phyloP scores from a whole-genome alignment of 129 eudicot genomes.

The carrot (Daucus carota) region DNA sequence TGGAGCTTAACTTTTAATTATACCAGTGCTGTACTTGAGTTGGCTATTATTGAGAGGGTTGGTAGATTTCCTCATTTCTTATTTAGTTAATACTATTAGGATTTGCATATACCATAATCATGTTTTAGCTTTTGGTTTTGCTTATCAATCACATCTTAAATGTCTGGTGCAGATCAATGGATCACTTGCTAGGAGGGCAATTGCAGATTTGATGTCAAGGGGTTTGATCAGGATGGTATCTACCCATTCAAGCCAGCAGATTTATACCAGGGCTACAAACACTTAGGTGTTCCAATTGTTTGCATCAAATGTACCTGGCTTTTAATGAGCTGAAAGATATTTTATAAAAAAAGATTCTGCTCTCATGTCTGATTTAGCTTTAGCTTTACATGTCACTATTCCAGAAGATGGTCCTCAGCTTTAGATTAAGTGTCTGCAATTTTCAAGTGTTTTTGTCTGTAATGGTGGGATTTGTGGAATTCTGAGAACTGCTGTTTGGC shows the following conservation, averaged over 20 bases:
- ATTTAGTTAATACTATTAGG: not conserved
- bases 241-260: conserved; percentile 66
- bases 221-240: conserved; percentile 70
- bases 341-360: not conserved
- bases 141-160: not conserved
- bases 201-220: conserved; percentile 71
- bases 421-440: too few relatives aligned
- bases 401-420: too few relatives aligned
- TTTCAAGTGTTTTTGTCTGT: not conserved
- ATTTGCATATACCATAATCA: not conserved
- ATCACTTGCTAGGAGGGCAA: conserved; percentile 76
- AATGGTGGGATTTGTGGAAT: not conserved
- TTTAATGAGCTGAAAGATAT: not conserved
- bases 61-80: not conserved
- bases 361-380: not conserved
- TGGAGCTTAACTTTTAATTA: not conserved
- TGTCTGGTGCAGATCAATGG: conserved; percentile 46
- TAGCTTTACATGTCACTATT: too few relatives aligned
- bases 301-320: not conserved
- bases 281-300: conserved; percentile 17
- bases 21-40: not conserved
- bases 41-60: not conserved
- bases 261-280: conserved; percentile 70
- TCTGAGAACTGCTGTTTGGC: not conserved
- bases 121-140: not conserved